Evolutionary conservation across 1,284 basidiomycete genomes (phyloP).

Genomic region (Psilocybe mexicana): DNA sequence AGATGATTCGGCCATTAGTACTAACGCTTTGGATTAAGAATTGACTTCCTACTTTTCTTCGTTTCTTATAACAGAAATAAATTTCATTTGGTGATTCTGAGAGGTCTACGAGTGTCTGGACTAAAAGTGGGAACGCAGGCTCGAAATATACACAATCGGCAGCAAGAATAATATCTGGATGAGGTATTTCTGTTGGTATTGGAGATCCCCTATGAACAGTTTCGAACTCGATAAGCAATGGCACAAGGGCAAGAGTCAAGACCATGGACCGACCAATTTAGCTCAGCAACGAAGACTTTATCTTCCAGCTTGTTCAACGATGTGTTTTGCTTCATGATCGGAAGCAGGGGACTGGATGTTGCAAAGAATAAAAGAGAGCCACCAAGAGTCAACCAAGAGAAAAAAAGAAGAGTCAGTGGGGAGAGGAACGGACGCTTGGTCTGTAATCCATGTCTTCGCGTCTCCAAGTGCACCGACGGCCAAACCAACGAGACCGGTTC

Average conservation of each 20-base stretch:
- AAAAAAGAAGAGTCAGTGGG: slow-evolving; percentile 13
- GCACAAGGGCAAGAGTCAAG: slow-evolving; percentile 6
- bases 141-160: slow-evolving; percentile 97
- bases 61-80: slow-evolving; percentile 92
- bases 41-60: slow-evolving; percentile 68
- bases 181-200: slow-evolving; percentile 44
- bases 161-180: slow-evolving; percentile 73
- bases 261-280: slow-evolving; percentile 66
- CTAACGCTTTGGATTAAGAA: neutral
- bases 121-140: slow-evolving; percentile 88
- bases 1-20: slow-evolving; percentile 4
- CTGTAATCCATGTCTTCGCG: slow-evolving; percentile 76
- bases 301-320: slow-evolving; percentile 57
- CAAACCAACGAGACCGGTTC: slow-evolving; percentile 89
- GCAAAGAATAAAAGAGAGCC: slow-evolving; percentile 11
- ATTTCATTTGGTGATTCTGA: slow-evolving; percentile 61
- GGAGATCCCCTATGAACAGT: slow-evolving; percentile 52
- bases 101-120: slow-evolving; percentile 76
- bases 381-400: slow-evolving; percentile 21
- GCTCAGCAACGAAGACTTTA: slow-evolving; percentile 62
- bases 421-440: slow-evolving; percentile 73
- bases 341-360: slow-evolving; percentile 61
- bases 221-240: slow-evolving; percentile 23
- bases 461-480: slow-evolving; percentile 69
- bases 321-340: slow-evolving; percentile 76